A percentile compares a stretch with the other conserved stretches of the same genome.
These are phyloP conservation scores for Xylaria cubensis DNA, from an alignment of 495 filamentous ascomycete species.

Conservation along the genomic window DNA sequence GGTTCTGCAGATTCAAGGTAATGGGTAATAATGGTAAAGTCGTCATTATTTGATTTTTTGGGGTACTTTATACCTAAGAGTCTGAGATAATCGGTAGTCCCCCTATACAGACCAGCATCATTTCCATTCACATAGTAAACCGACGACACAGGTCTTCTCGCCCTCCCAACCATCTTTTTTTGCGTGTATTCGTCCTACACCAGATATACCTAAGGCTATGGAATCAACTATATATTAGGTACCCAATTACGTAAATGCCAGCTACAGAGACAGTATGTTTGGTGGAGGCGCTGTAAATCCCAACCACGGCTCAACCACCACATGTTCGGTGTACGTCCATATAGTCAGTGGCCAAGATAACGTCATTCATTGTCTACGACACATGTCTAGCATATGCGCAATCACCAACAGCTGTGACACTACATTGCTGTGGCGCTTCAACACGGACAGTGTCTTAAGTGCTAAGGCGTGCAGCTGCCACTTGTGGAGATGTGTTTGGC, in stretches of 20 bases:
- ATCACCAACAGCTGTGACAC: constrained; percentile 15
- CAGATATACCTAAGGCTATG: background rate
- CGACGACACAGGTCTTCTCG: too few species aligned
- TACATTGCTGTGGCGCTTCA: background rate
- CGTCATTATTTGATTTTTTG: background rate
- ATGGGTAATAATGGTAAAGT: background rate
- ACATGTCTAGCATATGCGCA: constrained; percentile 21
- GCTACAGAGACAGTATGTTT: background rate
- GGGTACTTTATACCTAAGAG: background rate
- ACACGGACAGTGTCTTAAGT: background rate
- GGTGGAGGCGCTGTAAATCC: background rate
- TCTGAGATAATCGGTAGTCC: background rate
- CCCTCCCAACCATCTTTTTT: background rate
- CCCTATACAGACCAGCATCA: background rate
- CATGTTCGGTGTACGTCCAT: background rate
- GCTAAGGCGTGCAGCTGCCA: background rate
- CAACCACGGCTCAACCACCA: constrained; percentile 7
- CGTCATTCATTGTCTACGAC: constrained; percentile 14
- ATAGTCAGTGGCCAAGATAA: constrained; percentile 7
- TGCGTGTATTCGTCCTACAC: background rate
- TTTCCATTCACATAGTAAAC: too few species aligned
- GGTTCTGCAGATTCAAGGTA: background rate
- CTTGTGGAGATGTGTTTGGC: background rate
- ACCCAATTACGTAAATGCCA: background rate
- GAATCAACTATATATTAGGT: background rate